phyloP scores from a whole-genome alignment of 352 stramenopile species.

The Globisporangium recalcitrans region DNA sequence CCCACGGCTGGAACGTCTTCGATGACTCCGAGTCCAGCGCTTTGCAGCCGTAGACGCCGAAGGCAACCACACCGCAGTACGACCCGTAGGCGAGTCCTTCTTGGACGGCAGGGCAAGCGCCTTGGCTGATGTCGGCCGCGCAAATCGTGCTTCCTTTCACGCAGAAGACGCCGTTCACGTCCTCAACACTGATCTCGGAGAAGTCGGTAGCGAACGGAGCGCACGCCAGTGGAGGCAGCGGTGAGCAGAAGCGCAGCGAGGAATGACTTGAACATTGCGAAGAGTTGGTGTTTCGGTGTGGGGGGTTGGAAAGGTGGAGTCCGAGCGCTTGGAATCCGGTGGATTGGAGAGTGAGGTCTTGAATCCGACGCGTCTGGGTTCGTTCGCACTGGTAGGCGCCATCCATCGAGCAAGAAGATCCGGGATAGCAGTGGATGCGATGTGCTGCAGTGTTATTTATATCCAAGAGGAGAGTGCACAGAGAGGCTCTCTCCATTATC shows the following conservation, averaged over 20 bases:
- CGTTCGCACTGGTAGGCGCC: background rate
- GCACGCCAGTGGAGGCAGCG: background rate
- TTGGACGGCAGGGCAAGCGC: background rate
- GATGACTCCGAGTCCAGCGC: background rate
- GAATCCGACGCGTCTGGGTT: too few species aligned
- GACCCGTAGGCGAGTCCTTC: background rate
- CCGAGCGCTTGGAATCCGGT: background rate
- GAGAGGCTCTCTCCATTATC: background rate
- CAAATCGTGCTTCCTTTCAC: slow-evolving; percentile 8
- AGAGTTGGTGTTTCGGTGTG: background rate
- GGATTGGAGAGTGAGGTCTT: slow-evolving; percentile 2
- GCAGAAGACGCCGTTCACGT: slow-evolving; percentile 8
- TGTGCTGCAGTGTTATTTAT: background rate
- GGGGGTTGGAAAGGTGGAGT: background rate
- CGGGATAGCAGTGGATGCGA: background rate
- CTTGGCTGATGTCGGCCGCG: background rate
- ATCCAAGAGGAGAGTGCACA: background rate
- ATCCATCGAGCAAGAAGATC: background rate
- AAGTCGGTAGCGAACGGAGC: background rate
- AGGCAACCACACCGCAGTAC: slow-evolving; percentile 12
- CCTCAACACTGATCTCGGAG: slow-evolving; percentile 8
- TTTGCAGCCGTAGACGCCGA: slow-evolving; percentile 14
- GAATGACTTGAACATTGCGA: slow-evolving; percentile 5
- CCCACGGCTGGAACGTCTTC: slow-evolving; percentile 2
- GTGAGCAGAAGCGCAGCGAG: slow-evolving; percentile 1